Base-by-base conservation (phyloP, 176 grass and related monocot species). In the Zea luxurians region DNA sequence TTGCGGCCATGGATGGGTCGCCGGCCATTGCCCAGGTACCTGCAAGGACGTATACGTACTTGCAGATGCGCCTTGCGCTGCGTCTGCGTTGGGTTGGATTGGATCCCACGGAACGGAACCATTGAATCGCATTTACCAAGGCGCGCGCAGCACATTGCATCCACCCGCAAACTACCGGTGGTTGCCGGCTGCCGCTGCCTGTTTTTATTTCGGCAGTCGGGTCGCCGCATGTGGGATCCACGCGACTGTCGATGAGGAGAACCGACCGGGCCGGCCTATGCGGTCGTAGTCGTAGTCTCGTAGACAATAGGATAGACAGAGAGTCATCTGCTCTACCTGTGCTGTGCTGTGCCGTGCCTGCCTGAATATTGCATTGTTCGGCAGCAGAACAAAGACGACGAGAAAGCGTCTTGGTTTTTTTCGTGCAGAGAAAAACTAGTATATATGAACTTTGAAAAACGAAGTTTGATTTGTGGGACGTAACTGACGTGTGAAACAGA, bases 21-120 rank as follows among this genome's bases (percentile, higher is more conserved):
- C 78, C 68, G 58, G 61, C 79, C 65, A 65, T 68, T 62, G 68
- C 84, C 15, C 67, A 63, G 18, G 86, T 88, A 88, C 86, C 65
- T 59, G 77, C 82, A 84, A 87, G 86, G 82, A 84, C 82, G 86
- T 84, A 84, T 82, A 84, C 82, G 86, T 84, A 84, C 86, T 64
- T 76, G 64, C 82, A 80, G 82, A 70, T 84, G 82, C 70, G 67
- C 48, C 81, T 74, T 44, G 73, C 52, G 3, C 1, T 13, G 54
- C 66, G 52, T 69, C 12, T 76, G 40, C 82, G 47, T 84, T 45
- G 70, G 81, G 80, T 88, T 76, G 40, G 77, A 41, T 84, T 45
- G 70, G 81, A 84, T 88, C 70, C 54, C 53, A 81, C 54, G 27
- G 75, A 70, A 81, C 54, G 27, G 75, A 70, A 70, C 86, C 47